Evolutionary conservation across 2,329 filamentous ascomycete species (phyloP).

Genomic region (Venturia oleaginea): DNA sequence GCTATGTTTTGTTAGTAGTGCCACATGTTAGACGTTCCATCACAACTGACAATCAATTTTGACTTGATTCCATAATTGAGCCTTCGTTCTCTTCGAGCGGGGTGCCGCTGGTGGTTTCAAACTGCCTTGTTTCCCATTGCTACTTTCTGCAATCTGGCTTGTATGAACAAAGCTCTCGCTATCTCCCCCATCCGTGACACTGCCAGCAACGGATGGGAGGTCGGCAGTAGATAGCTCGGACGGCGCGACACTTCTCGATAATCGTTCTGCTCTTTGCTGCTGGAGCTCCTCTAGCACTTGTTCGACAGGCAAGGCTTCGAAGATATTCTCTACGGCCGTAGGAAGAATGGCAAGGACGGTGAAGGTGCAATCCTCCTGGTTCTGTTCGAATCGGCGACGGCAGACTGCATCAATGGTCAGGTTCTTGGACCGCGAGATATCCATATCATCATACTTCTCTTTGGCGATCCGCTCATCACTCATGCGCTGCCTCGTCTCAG

Average conservation of each 20-base stretch:
- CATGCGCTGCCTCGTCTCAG: slow-evolving; percentile 91
- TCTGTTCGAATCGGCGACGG: slow-evolving; percentile 93
- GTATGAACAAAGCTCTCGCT: slow-evolving; percentile 78
- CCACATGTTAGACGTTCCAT: not conserved
- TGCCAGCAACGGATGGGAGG: slow-evolving; percentile 49
- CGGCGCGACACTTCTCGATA: slow-evolving; percentile 49
- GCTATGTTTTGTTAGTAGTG: slow-evolving; percentile 43
- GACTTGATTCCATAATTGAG: slow-evolving; percentile 93
- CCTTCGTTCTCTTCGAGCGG: slow-evolving; percentile 67
- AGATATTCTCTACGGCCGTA: slow-evolving; percentile 80
- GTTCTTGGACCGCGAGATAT: not conserved
- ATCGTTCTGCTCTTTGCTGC: slow-evolving; percentile 73
- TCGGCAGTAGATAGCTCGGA: slow-evolving; percentile 51
- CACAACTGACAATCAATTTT: slow-evolving; percentile 75
- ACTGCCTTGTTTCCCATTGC: not conserved
- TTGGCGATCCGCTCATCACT: slow-evolving; percentile 90
- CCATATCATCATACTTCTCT: slow-evolving; percentile 64
- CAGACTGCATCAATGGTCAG: slow-evolving; percentile 49
- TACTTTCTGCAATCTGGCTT: slow-evolving; percentile 54
- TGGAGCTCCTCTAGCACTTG: slow-evolving; percentile 89
- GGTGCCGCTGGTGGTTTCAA: slow-evolving; percentile 28
- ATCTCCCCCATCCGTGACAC: slow-evolving; percentile 67
- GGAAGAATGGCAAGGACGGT: slow-evolving; percentile 93
- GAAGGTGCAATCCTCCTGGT: slow-evolving; percentile 97
- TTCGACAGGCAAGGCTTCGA: slow-evolving; percentile 83